Evolutionary conservation across 805 yeast species (phyloP).

Genomic region (Maudiozyma saulgeensis): DNA sequence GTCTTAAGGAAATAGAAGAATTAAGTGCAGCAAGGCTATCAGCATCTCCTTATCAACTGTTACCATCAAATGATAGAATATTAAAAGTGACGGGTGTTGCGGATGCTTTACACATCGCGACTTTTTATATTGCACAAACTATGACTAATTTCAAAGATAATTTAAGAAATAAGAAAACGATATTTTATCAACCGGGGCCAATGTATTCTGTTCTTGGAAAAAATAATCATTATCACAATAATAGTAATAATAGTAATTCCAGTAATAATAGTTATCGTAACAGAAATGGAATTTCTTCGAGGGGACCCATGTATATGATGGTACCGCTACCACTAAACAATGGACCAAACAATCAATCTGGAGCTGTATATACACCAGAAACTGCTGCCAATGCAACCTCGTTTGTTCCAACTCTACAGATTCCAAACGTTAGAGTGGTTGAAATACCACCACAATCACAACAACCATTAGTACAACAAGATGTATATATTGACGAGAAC

Average conservation of each 20-base stretch:
- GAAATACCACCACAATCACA: constrained; percentile 9
- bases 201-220: constrained; percentile 21
- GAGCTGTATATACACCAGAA: constrained; percentile 18
- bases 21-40: constrained; percentile 66
- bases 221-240: background rate
- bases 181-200: constrained; percentile 26
- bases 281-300: constrained; percentile 9
- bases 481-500: constrained; percentile 63
- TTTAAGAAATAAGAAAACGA: constrained; percentile 39
- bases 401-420: constrained; percentile 18
- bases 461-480: constrained; percentile 43
- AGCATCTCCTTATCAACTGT: constrained; percentile 64
- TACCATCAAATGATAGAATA: constrained; percentile 69
- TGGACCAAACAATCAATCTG: background rate
- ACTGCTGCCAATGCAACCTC: constrained; percentile 21
- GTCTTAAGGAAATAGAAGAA: constrained; percentile 74
- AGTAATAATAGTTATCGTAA: constrained; percentile 4
- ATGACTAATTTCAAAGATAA: constrained; percentile 44
- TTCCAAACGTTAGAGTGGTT: constrained; percentile 21
- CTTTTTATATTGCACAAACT: constrained; percentile 63
- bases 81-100: constrained; percentile 68
- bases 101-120: constrained; percentile 79
- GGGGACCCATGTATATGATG: constrained; percentile 9
- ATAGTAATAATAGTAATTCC: background rate
- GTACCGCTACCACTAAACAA: constrained; percentile 4